Evolutionary conservation across 495 filamentous ascomycete species (phyloP).

Genomic region (Annulohypoxylon bovei): DNA sequence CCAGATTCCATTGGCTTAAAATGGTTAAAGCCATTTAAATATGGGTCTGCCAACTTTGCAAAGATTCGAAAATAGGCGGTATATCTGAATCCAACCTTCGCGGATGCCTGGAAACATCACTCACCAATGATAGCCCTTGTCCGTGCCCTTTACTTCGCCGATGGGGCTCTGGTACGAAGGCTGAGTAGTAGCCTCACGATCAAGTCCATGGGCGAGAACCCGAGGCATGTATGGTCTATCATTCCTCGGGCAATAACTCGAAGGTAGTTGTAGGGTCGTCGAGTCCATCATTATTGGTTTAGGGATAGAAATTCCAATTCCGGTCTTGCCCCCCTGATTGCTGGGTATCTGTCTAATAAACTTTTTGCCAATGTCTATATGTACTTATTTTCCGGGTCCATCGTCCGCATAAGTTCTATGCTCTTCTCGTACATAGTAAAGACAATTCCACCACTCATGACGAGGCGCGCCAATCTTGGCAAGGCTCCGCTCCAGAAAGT

Average conservation of each 20-base stretch:
- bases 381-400: slow-evolving; percentile 88
- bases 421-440: slow-evolving; percentile 99
- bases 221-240: background rate
- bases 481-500: slow-evolving; percentile 96
- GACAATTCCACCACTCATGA: slow-evolving; percentile 94
- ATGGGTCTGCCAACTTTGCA: too few species aligned
- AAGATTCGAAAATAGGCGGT: too few species aligned
- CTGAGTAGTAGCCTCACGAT: background rate
- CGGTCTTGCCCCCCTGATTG: slow-evolving; percentile 1
- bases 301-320: background rate
- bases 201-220: background rate
- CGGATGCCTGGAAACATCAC: background rate
- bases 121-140: background rate
- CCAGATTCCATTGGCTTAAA: too few species aligned
- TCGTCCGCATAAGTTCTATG: slow-evolving; percentile 82
- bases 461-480: slow-evolving; percentile 82
- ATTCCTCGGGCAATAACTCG: background rate
- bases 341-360: slow-evolving; percentile 29
- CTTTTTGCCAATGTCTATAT: slow-evolving; percentile 58
- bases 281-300: background rate
- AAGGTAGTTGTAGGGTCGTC: background rate
- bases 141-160: background rate
- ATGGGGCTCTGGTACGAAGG: background rate
- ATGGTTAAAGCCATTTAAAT: too few species aligned
- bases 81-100: background rate